Conservation (phyloP, 2,329 filamentous ascomycete genomes). For the Cercospora citrullina region DNA sequence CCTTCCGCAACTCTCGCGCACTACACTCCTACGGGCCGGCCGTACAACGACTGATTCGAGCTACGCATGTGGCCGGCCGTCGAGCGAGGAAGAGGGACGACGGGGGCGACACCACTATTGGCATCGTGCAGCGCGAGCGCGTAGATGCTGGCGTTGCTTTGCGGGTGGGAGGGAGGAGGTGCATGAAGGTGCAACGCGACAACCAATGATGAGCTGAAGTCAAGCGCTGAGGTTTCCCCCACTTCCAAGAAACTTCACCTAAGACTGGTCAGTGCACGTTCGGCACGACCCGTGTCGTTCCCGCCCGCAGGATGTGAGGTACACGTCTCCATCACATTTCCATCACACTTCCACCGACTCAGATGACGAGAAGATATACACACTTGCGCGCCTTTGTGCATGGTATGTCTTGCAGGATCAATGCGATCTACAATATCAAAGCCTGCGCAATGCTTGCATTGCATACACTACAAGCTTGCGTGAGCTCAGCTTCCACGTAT, state of each 20-base stretch:
- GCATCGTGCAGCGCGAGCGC: conserved; percentile 33
- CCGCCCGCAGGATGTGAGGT: neutral
- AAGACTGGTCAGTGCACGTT: neutral
- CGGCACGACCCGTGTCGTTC: neutral
- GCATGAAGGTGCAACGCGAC: conserved; percentile 10
- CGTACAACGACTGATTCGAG: conserved; percentile 16
- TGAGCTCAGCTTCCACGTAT: conserved; percentile 6
- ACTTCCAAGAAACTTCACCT: conserved; percentile 13
- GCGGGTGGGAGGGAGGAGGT: conserved; percentile 16
- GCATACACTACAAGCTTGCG: neutral
- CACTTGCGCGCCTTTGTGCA: neutral
- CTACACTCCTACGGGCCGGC: conserved; percentile 5
- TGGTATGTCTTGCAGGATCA: conserved; percentile 15
- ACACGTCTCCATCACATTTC: conserved; percentile 4
- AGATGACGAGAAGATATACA: neutral
- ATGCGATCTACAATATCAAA: neutral
- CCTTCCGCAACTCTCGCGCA: neutral
- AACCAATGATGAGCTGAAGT: conserved; percentile 12
- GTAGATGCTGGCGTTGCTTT: conserved; percentile 25
- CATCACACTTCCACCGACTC: conserved; percentile 16
- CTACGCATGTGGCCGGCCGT: conserved; percentile 14
- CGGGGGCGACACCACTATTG: conserved; percentile 28
- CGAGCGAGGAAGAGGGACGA: neutral
- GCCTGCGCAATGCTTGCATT: conserved; percentile 10
- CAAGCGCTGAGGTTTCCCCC: conserved; percentile 7